Evolutionary conservation across 208 protist genomes (phyloP).

Genomic region (Leishmania braziliensis): DNA sequence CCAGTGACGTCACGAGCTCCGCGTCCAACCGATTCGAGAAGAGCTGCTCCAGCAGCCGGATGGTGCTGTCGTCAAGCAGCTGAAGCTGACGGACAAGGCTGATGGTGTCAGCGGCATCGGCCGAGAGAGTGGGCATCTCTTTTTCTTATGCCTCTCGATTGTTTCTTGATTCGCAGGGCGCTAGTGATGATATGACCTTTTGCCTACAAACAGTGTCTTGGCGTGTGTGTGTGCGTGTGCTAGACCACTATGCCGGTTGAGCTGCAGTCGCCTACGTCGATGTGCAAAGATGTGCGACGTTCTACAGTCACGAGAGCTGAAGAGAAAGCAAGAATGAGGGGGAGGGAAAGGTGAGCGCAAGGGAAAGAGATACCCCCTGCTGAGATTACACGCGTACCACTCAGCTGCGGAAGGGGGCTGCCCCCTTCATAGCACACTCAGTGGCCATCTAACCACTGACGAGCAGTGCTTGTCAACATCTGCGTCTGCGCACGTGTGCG

Average conservation of each 20-base stretch:
- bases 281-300: background rate
- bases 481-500: background rate
- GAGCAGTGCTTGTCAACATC: background rate
- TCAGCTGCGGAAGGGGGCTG: background rate
- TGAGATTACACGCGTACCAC: background rate
- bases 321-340: background rate
- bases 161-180: background rate
- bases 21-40: constrained; percentile 64
- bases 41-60: constrained; percentile 78
- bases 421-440: background rate
- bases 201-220: background rate
- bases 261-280: background rate
- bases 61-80: constrained; percentile 59
- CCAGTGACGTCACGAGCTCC: constrained; percentile 57
- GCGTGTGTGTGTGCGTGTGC: background rate
- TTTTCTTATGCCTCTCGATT: constrained; percentile 7
- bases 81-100: constrained; percentile 65
- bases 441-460: background rate
- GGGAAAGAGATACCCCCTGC: background rate
- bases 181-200: background rate
- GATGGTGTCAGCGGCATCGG: constrained; percentile 70
- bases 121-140: constrained; percentile 65
- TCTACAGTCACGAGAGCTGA: background rate
- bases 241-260: background rate
- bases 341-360: background rate